Conservation (phyloP, 2,329 filamentous ascomycete species). For the Fusarium succisae region DNA sequence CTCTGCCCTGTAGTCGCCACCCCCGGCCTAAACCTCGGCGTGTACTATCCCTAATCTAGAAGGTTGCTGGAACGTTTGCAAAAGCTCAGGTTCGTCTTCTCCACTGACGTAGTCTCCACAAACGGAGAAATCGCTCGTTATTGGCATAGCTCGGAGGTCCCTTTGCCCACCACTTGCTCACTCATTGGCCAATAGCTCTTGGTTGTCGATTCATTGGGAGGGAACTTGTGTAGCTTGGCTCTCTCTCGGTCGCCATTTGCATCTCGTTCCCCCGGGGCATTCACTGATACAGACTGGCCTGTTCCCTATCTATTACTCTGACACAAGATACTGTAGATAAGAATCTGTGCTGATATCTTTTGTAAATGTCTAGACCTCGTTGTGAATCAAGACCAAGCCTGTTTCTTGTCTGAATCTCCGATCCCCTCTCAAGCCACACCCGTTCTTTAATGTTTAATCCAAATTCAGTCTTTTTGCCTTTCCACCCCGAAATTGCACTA, state of each 20-base stretch:
- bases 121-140: slow-evolving; percentile 10
- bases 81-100: background rate
- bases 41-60: slow-evolving; percentile 38
- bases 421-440: background rate
- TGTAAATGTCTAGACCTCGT: background rate
- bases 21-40: slow-evolving; percentile 36
- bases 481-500: background rate
- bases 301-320: background rate
- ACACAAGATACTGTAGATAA: background rate
- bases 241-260: background rate
- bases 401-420: background rate
- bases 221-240: slow-evolving; percentile 19
- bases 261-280: background rate
- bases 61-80: slow-evolving; percentile 43
- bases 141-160: background rate
- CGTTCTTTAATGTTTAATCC: background rate
- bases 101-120: slow-evolving; percentile 27
- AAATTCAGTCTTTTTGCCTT: background rate
- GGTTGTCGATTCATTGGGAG: background rate
- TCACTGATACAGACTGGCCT: background rate
- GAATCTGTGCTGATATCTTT: background rate
- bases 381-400: background rate
- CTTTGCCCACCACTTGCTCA: background rate
- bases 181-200: background rate
- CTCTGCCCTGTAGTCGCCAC: slow-evolving; percentile 3